Conservation (phyloP, 2,329 filamentous ascomycete genomes). For the Nakataea oryzae region DNA sequence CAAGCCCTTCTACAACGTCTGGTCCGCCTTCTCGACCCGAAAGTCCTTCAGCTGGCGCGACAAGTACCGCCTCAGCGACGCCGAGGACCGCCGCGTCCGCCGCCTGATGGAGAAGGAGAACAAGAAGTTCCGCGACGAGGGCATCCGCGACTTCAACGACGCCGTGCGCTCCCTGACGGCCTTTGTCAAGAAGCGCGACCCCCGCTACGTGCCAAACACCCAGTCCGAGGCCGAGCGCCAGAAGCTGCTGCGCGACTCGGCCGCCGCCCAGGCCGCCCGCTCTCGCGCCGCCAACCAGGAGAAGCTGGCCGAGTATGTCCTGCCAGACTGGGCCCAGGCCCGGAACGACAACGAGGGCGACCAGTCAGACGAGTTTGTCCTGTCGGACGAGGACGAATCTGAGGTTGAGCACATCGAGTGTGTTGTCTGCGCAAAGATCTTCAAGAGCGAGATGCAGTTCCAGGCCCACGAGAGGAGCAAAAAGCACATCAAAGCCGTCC, state of each 20-base stretch:
- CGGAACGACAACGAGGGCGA: constrained; percentile 42
- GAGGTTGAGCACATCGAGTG: constrained; percentile 60
- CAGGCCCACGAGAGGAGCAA: constrained; percentile 93
- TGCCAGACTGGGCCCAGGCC: constrained; percentile 67
- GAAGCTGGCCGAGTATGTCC: constrained; percentile 52
- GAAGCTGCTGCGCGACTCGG: constrained; percentile 63
- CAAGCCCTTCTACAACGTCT: constrained; percentile 69
- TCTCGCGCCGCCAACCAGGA: constrained; percentile 73
- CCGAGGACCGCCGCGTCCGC: constrained; percentile 73
- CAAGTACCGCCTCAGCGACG: constrained; percentile 70
- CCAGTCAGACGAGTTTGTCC: constrained; percentile 45
- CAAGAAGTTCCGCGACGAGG: constrained; percentile 70
- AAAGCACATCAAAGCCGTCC: constrained; percentile 82
- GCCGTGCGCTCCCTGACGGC: constrained; percentile 76
- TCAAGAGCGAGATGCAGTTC: constrained; percentile 87
- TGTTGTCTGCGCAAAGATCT: constrained; percentile 65
- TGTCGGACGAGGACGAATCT: constrained; percentile 33
- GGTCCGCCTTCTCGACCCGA: constrained; percentile 71
- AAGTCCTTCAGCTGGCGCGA: constrained; percentile 91
- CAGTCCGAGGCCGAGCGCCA: constrained; percentile 76
- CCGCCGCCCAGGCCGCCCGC: constrained; percentile 73
- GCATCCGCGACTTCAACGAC: constrained; percentile 81
- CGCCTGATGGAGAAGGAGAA: constrained; percentile 95
- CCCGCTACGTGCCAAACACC: constrained; percentile 66
- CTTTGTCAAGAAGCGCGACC: constrained; percentile 87